Conservation (phyloP, 1,139 yeast species). For the Saccharomyces hybrid region DNA sequence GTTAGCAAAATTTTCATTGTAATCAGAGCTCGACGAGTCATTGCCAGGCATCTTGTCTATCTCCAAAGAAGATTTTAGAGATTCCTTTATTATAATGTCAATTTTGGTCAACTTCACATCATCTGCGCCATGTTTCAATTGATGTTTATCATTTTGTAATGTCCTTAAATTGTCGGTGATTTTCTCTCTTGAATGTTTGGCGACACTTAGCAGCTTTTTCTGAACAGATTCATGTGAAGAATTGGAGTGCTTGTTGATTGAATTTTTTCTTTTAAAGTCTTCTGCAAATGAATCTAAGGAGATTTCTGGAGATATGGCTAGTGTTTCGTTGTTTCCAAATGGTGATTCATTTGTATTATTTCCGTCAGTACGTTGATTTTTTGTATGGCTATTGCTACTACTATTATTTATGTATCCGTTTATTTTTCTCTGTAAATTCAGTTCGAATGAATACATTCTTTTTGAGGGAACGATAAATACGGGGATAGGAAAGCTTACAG, state of each 20-base stretch:
- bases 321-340: not conserved
- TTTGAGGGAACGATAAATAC: conserved; percentile 60
- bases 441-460: conserved; percentile 39
- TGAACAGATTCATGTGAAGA: not conserved
- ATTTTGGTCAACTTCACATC: conserved; percentile 5
- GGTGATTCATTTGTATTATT: not conserved
- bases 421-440: conserved; percentile 2
- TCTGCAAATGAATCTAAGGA: not conserved
- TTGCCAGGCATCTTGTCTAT: conserved; percentile 17
- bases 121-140: not conserved
- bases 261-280: not conserved
- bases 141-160: not conserved
- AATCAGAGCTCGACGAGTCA: not conserved
- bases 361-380: not conserved
- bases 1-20: not conserved
- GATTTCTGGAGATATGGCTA: not conserved
- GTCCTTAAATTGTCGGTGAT: not conserved
- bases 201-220: not conserved
- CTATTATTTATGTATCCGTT: not conserved
- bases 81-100: conserved; percentile 22
- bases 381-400: not conserved
- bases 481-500: conserved; percentile 58
- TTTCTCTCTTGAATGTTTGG: not conserved
- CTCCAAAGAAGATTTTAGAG: conserved; percentile 21
- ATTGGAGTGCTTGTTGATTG: not conserved